A percentile compares a stretch with the other conserved stretches of the same genome.
Conservation (phyloP, 148 eudicot species). For the Silene conica region DNA sequence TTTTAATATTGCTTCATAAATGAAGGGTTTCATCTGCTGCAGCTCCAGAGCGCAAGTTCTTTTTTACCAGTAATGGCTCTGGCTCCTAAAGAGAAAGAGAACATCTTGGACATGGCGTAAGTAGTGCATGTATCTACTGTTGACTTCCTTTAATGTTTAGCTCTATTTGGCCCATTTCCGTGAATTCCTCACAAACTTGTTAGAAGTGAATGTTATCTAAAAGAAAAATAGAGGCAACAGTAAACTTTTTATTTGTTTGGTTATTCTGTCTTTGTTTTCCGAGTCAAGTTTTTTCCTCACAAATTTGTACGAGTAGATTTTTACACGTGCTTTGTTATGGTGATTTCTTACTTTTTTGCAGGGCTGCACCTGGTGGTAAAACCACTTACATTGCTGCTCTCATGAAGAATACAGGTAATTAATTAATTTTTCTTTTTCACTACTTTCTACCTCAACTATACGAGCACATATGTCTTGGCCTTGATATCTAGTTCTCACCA, state of each 20-base stretch:
- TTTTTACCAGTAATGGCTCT: slow-evolving; percentile 93
- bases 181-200: neutral
- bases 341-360: slow-evolving; percentile 28
- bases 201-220: neutral
- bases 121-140: slow-evolving; percentile 21
- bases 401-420: slow-evolving; percentile 87
- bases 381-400: slow-evolving; percentile 85
- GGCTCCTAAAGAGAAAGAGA: slow-evolving; percentile 90
- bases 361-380: slow-evolving; percentile 99
- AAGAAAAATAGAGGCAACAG: neutral
- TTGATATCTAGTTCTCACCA: neutral
- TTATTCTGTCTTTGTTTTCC: no score
- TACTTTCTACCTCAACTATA: neutral
- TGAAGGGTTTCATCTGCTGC: slow-evolving; percentile 27
- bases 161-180: neutral
- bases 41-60: slow-evolving; percentile 90
- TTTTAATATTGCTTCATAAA: neutral
- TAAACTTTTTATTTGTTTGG: neutral
- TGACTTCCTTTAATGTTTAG: neutral
- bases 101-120: slow-evolving; percentile 89
- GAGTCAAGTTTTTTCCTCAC: neutral
- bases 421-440: neutral
- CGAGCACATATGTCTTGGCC: no score
- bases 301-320: neutral
- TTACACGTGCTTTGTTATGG: neutral